Evolutionary conservation across 805 yeast genomes (phyloP).

Genomic region (Kodamaea lidongshanica): DNA sequence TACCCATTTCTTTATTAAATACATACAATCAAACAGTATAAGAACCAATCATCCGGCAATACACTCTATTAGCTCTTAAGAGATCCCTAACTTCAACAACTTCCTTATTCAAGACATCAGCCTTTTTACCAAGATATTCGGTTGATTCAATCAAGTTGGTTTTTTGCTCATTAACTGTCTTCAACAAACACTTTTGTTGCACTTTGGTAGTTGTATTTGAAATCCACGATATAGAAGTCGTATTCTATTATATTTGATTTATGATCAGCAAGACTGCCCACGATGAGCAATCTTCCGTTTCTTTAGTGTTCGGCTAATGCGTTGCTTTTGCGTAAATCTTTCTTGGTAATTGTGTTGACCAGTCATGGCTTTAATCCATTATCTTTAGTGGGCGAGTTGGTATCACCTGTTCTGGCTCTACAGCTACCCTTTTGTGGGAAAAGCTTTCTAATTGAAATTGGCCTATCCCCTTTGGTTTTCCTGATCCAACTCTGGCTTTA

Average conservation of each 20-base stretch:
- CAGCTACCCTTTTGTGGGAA: constrained; percentile 92
- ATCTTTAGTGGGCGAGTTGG: constrained; percentile 85
- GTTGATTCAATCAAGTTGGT: constrained; percentile 58
- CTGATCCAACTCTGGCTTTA: constrained; percentile 80
- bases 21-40: constrained; percentile 15
- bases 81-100: constrained; percentile 79
- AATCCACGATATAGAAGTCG: constrained; percentile 27
- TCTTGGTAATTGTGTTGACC: constrained; percentile 68
- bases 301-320: constrained; percentile 81
- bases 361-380: constrained; percentile 88
- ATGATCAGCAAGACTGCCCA: constrained; percentile 46
- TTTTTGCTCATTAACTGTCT: constrained; percentile 59
- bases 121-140: constrained; percentile 43
- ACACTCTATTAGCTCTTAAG: constrained; percentile 69
- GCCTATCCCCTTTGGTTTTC: constrained; percentile 82
- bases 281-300: constrained; percentile 61
- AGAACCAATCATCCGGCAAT: constrained; percentile 44
- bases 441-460: constrained; percentile 76
- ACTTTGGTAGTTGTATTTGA: constrained; percentile 33
- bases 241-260: constrained; percentile 22
- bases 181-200: constrained; percentile 56
- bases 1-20: too few species aligned
- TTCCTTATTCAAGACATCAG: constrained; percentile 66
- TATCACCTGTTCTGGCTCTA: constrained; percentile 93
- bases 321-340: constrained; percentile 73